Percentiles rank a stretch among this genome's conserved stretches.
Conservation (phyloP, 2,329 filamentous ascomycete genomes). For the Phialemoniopsis sp. region DNA sequence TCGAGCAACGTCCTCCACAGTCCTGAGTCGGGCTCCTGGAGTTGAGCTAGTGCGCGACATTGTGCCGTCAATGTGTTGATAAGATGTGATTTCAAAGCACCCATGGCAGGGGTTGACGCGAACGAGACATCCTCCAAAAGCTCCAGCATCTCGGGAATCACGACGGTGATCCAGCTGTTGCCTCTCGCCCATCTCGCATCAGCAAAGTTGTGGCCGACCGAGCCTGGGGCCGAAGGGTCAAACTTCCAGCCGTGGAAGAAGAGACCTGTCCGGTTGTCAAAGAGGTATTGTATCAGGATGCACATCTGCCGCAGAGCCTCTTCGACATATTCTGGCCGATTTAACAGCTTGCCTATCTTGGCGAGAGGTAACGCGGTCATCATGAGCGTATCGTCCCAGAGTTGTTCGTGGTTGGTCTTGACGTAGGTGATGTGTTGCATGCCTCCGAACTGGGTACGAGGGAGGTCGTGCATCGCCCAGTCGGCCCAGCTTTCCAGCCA, state of each 20-base stretch:
- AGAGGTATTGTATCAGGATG: conserved; percentile 74
- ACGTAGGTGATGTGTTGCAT: conserved; percentile 77
- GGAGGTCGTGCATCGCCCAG: conserved; percentile 76
- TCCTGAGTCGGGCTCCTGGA: conserved; percentile 54
- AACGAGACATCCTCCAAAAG: no score
- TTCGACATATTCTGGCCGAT: conserved; percentile 67
- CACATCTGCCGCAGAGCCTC: conserved; percentile 78
- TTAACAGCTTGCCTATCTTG: conserved; percentile 71
- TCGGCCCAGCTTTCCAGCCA: conserved; percentile 81
- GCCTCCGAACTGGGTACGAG: conserved; percentile 64
- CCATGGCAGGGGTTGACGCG: conserved; percentile 49
- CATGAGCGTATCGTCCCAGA: conserved; percentile 86
- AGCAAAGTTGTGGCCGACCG: conserved; percentile 61
- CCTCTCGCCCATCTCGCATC: conserved; percentile 54
- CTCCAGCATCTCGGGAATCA: conserved; percentile 70
- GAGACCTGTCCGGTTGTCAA: conserved; percentile 65
- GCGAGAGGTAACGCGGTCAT: conserved; percentile 80
- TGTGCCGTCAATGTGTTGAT: conserved; percentile 64
- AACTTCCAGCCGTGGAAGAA: conserved; percentile 82
- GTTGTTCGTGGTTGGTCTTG: conserved; percentile 66
- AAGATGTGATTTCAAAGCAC: conserved; percentile 53
- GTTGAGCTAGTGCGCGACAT: conserved; percentile 55
- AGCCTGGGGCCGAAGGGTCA: no score
- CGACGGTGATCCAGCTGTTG: conserved; percentile 76
- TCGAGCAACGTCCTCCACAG: conserved; percentile 75